phyloP scores from a whole-genome alignment of 2,329 filamentous ascomycete species.

The Alternaria dauci region DNA sequence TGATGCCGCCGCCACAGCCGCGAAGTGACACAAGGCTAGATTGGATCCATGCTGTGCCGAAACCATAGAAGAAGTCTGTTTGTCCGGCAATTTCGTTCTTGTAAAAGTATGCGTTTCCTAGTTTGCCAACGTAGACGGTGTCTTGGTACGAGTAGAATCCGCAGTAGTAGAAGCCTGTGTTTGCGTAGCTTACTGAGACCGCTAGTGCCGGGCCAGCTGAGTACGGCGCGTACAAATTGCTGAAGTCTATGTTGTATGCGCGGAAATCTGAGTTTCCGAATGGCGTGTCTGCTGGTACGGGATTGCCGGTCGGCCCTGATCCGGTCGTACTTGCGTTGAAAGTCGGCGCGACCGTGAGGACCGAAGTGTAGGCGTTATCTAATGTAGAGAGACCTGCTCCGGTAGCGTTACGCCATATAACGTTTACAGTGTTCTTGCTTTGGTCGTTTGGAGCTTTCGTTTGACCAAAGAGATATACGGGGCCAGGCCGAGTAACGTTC shows the following conservation, averaged over 20 bases:
- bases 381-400: conserved; percentile 54
- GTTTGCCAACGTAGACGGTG: conserved; percentile 73
- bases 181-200: conserved; percentile 68
- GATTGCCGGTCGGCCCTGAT: conserved; percentile 67
- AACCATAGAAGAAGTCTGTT: conserved; percentile 74
- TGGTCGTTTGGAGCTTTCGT: conserved; percentile 60
- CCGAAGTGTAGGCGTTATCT: conserved; percentile 70
- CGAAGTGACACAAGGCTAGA: conserved; percentile 64
- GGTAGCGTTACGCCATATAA: conserved; percentile 67
- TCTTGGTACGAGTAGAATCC: conserved; percentile 74
- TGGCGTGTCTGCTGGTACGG: conserved; percentile 67
- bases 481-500: conserved; percentile 69
- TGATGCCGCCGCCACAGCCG: conserved; percentile 71
- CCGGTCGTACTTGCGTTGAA: conserved; percentile 70
- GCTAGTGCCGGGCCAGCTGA: conserved; percentile 67
- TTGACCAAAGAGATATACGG: conserved; percentile 69
- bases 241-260: conserved; percentile 72
- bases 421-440: conserved; percentile 61
- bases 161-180: conserved; percentile 72
- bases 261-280: conserved; percentile 71
- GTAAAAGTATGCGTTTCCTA: conserved; percentile 72
- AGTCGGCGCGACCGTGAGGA: conserved; percentile 69
- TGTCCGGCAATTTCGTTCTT: conserved; percentile 68
- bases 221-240: conserved; percentile 65
- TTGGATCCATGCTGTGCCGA: conserved; percentile 70